Base-by-base conservation (phyloP, 73 alveolate genomes). In the Strombidium stylifer region DNA sequence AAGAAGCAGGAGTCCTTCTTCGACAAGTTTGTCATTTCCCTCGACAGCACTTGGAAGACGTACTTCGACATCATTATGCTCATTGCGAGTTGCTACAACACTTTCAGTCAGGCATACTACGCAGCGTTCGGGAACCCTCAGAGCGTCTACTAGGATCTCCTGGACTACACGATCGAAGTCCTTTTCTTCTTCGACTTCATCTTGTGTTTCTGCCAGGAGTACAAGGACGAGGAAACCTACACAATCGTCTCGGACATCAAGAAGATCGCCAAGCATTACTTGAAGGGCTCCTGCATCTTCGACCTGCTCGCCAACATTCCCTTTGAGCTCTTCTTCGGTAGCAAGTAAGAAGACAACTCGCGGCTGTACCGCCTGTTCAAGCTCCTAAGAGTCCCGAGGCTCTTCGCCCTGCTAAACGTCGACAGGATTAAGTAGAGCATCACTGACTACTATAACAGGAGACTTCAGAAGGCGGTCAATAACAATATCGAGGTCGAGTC, bases 271-370 rank as follows among this genome's bases (percentile, higher is more conserved):
- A n/a, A n/a, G 24, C 5, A 11, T 15, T 24, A 52, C 24, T n/a
- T n/a, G n/a, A 21, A 27, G 19, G 66, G 66, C 12, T 11, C 6
- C 19, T 52, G 24, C 48, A 11, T 21, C 11, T 18, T 27, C 7
- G 66, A 52, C 28, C 36, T 52, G 16, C 5, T 52, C 8, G 66
- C 66, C 8, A 52, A 27, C 47, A 52, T 52, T 15, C 66, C 66
- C 7, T 52, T 7, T 14, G 55, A 52, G 5, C 10, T 21, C 4
- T 18, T 20, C 23, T 5, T 52, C 3, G 24, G 6, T 5, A 12
- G 25, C 10, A 27, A 52, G 16, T 18, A 3, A 12, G 19, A 27
- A 7, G 31, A n/a, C n/a, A n/a, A n/a, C n/a, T n/a, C n/a, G n/a
- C n/a, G 36, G 7, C 24, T 52, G 2, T 52, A 12, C 19, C 24